A percentile compares a stretch with the other conserved stretches of the same genome.
phyloP scores from a whole-genome alignment of 345 rosid species.

The Clarkia xantiana region DNA sequence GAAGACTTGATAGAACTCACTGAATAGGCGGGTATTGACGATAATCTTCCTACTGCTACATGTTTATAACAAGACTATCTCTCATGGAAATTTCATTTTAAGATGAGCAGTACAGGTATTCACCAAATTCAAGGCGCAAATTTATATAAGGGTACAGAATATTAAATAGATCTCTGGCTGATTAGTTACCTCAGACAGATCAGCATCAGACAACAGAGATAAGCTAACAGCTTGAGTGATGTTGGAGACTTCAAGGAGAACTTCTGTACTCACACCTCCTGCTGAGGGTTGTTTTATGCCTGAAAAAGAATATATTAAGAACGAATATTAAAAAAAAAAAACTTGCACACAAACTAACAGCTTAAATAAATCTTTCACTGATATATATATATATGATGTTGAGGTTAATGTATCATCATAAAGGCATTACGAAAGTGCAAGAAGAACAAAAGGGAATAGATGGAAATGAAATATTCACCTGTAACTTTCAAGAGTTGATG shows the following conservation, averaged over 20 bases:
- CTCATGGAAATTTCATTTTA: no score
- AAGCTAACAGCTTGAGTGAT: slow-evolving; percentile 19
- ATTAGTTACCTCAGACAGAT: slow-evolving; percentile 31
- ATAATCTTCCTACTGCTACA: no score
- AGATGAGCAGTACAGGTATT: background rate
- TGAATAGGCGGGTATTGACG: no score
- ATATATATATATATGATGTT: no score
- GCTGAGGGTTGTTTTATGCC: slow-evolving; percentile 24
- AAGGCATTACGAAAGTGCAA: no score
- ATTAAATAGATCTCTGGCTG: background rate
- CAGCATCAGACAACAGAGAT: slow-evolving; percentile 27
- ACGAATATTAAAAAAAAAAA: background rate
- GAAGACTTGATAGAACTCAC: no score
- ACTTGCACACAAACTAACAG: no score
- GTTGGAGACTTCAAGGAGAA: slow-evolving; percentile 26
- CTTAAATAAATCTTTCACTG: no score
- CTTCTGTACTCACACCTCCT: slow-evolving; percentile 10
- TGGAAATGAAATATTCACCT: slow-evolving; percentile 19
- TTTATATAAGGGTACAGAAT: background rate
- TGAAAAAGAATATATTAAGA: slow-evolving; percentile 8
- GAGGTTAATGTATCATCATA: no score
- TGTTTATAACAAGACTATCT: no score
- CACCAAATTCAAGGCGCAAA: background rate
- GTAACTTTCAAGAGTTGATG: slow-evolving; percentile 34
- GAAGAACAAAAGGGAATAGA: no score